A percentile compares a stretch with the other conserved stretches of the same genome.
phyloP scores from a whole-genome alignment of 805 yeast species.

The Candida germanica region DNA sequence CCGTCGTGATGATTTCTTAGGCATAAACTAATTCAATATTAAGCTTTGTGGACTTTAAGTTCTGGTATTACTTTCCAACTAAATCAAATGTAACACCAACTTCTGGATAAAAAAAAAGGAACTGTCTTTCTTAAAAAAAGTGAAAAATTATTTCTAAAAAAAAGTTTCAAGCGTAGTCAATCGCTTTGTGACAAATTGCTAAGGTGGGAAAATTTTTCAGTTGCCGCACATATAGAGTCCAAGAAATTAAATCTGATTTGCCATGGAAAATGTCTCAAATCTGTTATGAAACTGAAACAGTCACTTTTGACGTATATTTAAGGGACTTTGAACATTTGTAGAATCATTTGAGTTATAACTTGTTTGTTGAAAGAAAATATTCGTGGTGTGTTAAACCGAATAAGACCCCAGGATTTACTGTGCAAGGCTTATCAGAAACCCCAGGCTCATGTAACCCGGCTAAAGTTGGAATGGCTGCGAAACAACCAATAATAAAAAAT shows the following conservation, averaged over 20 bases:
- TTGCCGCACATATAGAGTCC: conserved; percentile 5
- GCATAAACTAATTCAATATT: conserved; percentile 30
- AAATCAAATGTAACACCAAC: conserved; percentile 3
- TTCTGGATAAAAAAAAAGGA: conserved; percentile 1
- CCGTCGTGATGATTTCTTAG: conserved; percentile 45
- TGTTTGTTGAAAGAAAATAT: too few relatives aligned
- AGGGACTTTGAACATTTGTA: too few relatives aligned
- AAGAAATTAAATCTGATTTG: conserved; percentile 4
- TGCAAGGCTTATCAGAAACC: too few relatives aligned
- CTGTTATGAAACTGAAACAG: not conserved
- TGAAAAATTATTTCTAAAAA: not conserved
- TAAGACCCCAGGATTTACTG: too few relatives aligned
- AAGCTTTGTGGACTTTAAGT: conserved; percentile 2
- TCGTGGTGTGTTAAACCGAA: too few relatives aligned
- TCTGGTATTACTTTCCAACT: conserved; percentile 4
- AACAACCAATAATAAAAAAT: not conserved
- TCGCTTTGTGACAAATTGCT: too few relatives aligned
- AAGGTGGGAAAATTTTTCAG: conserved; percentile 5
- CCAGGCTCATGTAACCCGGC: too few relatives aligned
- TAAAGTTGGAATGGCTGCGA: too few relatives aligned
- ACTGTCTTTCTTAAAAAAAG: not conserved
- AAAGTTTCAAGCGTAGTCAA: not conserved
- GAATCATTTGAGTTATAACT: too few relatives aligned
- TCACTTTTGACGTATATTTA: too few relatives aligned
- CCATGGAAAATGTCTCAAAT: conserved; percentile 2